Evolutionary conservation across 345 rosid genomes (phyloP).

Genomic region (Mangifera indica): DNA sequence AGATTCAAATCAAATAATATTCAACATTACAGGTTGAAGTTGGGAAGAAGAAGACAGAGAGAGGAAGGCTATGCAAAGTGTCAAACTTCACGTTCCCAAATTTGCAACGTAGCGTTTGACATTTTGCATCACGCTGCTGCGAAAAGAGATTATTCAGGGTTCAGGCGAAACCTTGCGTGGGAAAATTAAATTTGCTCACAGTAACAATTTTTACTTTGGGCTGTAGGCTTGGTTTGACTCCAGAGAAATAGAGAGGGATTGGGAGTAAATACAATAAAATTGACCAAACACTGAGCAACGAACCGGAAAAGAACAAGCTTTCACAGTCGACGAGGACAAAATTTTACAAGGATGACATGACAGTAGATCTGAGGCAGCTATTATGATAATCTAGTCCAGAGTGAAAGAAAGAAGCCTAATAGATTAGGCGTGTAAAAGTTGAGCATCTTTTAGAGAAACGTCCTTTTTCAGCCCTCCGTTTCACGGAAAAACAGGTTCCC

Average conservation of each 20-base stretch:
- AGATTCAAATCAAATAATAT: constrained; percentile 13
- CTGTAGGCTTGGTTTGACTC: constrained; percentile 24
- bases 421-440: constrained; percentile 35
- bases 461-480: not conserved
- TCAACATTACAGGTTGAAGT: constrained; percentile 8
- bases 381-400: too few species aligned
- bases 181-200: too few species aligned
- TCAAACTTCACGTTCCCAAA: constrained; percentile 53
- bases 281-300: too few species aligned
- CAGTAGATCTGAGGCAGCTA: too few species aligned
- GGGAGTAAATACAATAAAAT: too few species aligned
- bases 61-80: constrained; percentile 24
- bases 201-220: too few species aligned
- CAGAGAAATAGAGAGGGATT: not conserved
- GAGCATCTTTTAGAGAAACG: constrained; percentile 27
- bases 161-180: too few species aligned
- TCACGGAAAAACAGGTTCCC: constrained; percentile 1
- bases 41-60: constrained; percentile 23
- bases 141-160: too few species aligned
- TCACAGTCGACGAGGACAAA: constrained; percentile 31
- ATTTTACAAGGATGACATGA: not conserved
- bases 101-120: constrained; percentile 69
- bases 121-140: constrained; percentile 61
- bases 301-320: not conserved
- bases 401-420: too few species aligned